Conservation (phyloP, 495 filamentous ascomycete genomes). For the Penicillium silybi region DNA sequence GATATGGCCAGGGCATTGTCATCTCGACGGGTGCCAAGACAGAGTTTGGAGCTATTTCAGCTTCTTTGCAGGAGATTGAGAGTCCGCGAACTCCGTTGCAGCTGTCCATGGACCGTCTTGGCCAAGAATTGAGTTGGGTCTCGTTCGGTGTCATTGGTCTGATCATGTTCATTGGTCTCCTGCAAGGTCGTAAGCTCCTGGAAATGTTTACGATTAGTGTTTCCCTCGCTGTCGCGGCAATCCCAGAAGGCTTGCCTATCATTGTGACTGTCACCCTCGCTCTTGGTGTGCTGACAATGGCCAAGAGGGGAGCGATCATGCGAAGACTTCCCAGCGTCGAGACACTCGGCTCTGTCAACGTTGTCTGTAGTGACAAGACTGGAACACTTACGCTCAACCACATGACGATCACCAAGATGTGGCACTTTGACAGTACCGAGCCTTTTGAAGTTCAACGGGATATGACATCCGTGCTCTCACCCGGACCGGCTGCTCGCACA, state of each 20-base stretch:
- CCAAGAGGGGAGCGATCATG: constrained; percentile 87
- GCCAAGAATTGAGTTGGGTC: constrained; percentile 89
- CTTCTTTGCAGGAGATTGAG: constrained; percentile 88
- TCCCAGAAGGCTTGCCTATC: constrained; percentile 94
- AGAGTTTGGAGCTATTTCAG: constrained; percentile 94
- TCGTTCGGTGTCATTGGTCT: constrained; percentile 93
- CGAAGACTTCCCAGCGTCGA: constrained; percentile 94
- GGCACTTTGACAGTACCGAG: constrained; percentile 72
- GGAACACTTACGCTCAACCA: constrained; percentile 95
- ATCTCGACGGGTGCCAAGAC: constrained; percentile 90
- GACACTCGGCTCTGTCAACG: constrained; percentile 95
- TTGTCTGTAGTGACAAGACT: constrained; percentile 98
- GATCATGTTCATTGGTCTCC: constrained; percentile 82
- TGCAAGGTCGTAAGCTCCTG: constrained; percentile 82
- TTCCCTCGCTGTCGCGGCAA: constrained; percentile 92
- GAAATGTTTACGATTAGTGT: constrained; percentile 99
- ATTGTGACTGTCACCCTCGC: constrained; percentile 97
- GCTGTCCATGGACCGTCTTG: constrained; percentile 92
- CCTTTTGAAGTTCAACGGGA: constrained; percentile 74
- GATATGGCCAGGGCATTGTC: constrained; percentile 93
- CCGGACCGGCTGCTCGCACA: constrained; percentile 67
- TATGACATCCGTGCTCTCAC: constrained; percentile 52
- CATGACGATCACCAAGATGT: constrained; percentile 96
- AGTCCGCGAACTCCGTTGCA: constrained; percentile 92
- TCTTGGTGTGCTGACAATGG: constrained; percentile 92